These are phyloP conservation scores for Amylocarpus encephaloides DNA, from an alignment of 2,329 filamentous ascomycete species.

Conservation along the genomic window DNA sequence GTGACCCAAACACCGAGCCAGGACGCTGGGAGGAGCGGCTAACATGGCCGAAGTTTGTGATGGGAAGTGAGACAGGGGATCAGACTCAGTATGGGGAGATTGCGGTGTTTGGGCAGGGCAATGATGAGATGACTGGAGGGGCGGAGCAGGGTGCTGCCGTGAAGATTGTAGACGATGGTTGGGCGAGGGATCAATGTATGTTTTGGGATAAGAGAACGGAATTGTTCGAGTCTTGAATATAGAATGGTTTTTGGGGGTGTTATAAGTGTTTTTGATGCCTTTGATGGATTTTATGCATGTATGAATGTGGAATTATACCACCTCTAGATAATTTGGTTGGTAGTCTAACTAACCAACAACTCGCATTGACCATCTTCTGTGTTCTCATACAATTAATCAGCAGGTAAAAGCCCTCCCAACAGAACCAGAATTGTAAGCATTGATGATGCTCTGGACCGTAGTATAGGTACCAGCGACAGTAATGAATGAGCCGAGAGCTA, in stretches of 20 bases:
- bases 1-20: conserved; percentile 27
- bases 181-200: conserved; percentile 43
- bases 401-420: neutral
- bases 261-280: too few species aligned
- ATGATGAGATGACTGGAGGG: conserved; percentile 44
- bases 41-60: conserved; percentile 21
- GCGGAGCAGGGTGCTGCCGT: conserved; percentile 38
- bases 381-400: neutral
- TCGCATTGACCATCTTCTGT: too few species aligned
- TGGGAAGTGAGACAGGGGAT: neutral
- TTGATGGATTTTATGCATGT: too few species aligned
- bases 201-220: conserved; percentile 56
- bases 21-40: conserved; percentile 16
- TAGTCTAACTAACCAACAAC: too few species aligned
- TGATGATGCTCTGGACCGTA: neutral
- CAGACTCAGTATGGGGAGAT: conserved; percentile 23
- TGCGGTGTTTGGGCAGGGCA: conserved; percentile 54
- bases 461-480: neutral
- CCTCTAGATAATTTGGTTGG: too few species aligned
- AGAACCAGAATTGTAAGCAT: neutral
- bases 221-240: conserved; percentile 34
- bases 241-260: too few species aligned
- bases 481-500: neutral
- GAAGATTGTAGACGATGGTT: conserved; percentile 36
- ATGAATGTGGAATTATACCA: too few species aligned